These are phyloP conservation scores for Candida xiaguanensis DNA, from an alignment of 805 yeast species.

Conservation along the genomic window DNA sequence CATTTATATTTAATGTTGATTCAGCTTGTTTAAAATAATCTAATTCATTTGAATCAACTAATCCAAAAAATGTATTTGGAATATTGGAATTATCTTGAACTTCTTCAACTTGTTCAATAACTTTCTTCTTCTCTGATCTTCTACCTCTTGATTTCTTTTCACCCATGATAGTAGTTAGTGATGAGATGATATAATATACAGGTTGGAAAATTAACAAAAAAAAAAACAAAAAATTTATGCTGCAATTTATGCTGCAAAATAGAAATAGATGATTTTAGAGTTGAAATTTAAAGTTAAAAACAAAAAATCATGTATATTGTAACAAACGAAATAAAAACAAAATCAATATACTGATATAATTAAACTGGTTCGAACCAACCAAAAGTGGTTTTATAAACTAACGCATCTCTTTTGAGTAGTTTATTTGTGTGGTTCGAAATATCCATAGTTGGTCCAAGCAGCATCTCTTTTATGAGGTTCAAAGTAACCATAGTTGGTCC, in stretches of 20 bases:
- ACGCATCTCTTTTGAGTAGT: too few species aligned
- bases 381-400: too few species aligned
- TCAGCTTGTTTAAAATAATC: constrained; percentile 95
- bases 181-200: constrained; percentile 3
- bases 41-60: constrained; percentile 76
- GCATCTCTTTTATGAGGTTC: too few species aligned
- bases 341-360: too few species aligned
- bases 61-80: constrained; percentile 67
- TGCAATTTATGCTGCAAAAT: background rate
- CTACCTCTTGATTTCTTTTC: constrained; percentile 37
- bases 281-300: background rate
- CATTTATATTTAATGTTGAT: constrained; percentile 73
- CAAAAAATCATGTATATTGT: background rate
- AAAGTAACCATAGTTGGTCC: constrained; percentile 2
- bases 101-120: constrained; percentile 12
- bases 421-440: too few species aligned
- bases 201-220: too few species aligned
- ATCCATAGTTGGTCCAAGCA: too few species aligned
- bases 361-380: too few species aligned
- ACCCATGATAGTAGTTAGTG: constrained; percentile 14
- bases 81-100: constrained; percentile 12
- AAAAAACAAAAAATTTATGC: background rate
- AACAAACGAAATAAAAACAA: background rate
- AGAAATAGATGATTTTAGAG: background rate
- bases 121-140: constrained; percentile 33